These are phyloP conservation scores for Globisporangium solare DNA, from an alignment of 352 stramenopile genomes.

Conservation along the genomic window DNA sequence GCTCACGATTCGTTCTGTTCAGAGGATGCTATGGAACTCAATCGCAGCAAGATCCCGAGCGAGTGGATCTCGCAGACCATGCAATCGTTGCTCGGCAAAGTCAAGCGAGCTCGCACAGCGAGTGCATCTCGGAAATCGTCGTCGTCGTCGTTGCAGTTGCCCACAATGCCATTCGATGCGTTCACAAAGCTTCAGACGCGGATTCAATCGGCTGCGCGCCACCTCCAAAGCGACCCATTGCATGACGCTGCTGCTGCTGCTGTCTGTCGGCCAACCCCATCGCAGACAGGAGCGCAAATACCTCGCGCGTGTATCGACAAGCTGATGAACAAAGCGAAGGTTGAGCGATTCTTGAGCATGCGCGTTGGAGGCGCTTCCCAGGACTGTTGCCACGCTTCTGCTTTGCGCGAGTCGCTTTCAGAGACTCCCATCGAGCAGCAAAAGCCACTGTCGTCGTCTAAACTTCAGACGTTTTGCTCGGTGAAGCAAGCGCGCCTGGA, in stretches of 20 bases:
- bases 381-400: too few relatives aligned
- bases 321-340: not conserved
- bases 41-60: not conserved
- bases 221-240: not conserved
- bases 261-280: too few relatives aligned
- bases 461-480: constrained; percentile 21
- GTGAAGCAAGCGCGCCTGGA: constrained; percentile 22
- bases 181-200: not conserved
- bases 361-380: not conserved
- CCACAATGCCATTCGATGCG: not conserved
- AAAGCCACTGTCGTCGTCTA: too few relatives aligned
- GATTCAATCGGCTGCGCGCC: not conserved
- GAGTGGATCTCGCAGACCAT: constrained; percentile 9
- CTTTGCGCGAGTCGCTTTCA: too few relatives aligned
- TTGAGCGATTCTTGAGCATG: not conserved
- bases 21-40: not conserved
- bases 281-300: not conserved
- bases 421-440: too few relatives aligned
- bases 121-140: too few relatives aligned
- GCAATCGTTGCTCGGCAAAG: not conserved
- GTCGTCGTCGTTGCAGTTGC: too few relatives aligned
- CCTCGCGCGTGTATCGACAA: not conserved
- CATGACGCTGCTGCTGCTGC: too few relatives aligned
- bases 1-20: too few relatives aligned
- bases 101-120: too few relatives aligned